Percentiles rank a stretch among this genome's conserved stretches.
Conservation (phyloP, 176 grass and related monocot genomes). For the Musa schizocarpa region DNA sequence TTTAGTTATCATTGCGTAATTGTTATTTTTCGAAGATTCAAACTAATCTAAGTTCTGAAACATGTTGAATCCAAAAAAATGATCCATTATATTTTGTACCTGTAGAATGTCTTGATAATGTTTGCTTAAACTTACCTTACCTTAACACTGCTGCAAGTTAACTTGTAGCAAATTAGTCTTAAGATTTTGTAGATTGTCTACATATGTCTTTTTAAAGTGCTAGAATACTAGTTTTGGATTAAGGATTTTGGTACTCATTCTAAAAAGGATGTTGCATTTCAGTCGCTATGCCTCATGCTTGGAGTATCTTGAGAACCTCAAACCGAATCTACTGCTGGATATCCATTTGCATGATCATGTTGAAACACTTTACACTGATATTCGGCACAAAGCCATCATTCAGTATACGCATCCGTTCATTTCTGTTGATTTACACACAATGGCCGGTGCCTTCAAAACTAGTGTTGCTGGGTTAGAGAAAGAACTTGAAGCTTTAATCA, state of each 20-base stretch:
- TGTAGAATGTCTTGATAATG: too few species aligned
- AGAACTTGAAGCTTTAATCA: conserved; percentile 84
- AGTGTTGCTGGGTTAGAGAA: conserved; percentile 67
- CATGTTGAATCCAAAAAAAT: too few species aligned
- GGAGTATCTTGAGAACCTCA: conserved; percentile 24
- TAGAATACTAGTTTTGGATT: neutral
- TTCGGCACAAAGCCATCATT: conserved; percentile 55
- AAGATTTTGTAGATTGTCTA: neutral
- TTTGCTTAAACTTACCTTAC: too few species aligned
- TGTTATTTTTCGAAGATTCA: too few species aligned
- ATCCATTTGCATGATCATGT: conserved; percentile 27
- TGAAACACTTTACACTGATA: conserved; percentile 15
- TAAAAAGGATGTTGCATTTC: conserved; percentile 17
- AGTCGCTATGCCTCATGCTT: conserved; percentile 22
- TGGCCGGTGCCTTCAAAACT: conserved; percentile 87
- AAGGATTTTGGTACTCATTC: conserved; percentile 1
- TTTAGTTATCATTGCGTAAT: too few species aligned
- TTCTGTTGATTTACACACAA: conserved; percentile 86
- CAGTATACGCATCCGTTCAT: conserved; percentile 94
- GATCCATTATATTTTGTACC: too few species aligned
- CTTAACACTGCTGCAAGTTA: too few species aligned
- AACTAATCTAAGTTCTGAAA: too few species aligned
- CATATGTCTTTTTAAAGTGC: neutral
- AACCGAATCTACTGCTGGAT: conserved; percentile 20
- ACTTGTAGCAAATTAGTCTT: too few species aligned